Evolutionary conservation across 2,329 filamentous ascomycete species (phyloP).

Genomic region (Fusarium nematophilum): DNA sequence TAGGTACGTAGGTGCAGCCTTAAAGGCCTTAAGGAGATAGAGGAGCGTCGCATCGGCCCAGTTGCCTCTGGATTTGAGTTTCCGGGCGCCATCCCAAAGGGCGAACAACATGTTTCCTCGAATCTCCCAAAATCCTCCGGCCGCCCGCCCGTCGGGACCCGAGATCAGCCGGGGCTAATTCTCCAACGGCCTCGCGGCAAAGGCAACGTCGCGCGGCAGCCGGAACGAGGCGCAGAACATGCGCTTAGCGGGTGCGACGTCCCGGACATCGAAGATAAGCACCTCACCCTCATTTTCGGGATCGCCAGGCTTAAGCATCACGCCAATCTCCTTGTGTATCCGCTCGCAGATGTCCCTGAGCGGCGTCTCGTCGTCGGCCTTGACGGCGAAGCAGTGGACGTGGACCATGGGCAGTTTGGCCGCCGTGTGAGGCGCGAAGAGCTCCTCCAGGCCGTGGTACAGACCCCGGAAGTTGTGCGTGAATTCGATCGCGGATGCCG

Average conservation of each 20-base stretch:
- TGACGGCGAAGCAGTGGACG: slow-evolving; percentile 92
- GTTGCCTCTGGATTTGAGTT: slow-evolving; percentile 13
- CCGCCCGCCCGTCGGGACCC: slow-evolving; percentile 26
- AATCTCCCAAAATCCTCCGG: slow-evolving; percentile 19
- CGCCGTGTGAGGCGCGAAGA: slow-evolving; percentile 71
- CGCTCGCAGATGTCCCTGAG: slow-evolving; percentile 60
- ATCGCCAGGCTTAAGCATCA: slow-evolving; percentile 57
- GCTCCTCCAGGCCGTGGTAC: slow-evolving; percentile 75
- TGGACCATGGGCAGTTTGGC: slow-evolving; percentile 83
- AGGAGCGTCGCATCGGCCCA: slow-evolving; percentile 24
- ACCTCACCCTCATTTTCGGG: slow-evolving; percentile 61
- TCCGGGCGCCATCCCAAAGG: slow-evolving; percentile 14
- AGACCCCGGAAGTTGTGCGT: slow-evolving; percentile 75
- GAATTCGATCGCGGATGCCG: slow-evolving; percentile 88
- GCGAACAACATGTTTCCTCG: too few species aligned
- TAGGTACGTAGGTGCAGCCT: too few species aligned
- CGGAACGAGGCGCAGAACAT: slow-evolving; percentile 98
- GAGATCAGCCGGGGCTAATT: slow-evolving; percentile 25
- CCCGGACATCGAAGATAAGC: slow-evolving; percentile 77
- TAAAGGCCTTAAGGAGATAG: too few species aligned
- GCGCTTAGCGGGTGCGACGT: slow-evolving; percentile 92
- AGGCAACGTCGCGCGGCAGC: slow-evolving; percentile 84
- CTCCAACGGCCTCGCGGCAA: slow-evolving; percentile 59
- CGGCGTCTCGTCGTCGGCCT: slow-evolving; percentile 79
- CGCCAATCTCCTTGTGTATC: slow-evolving; percentile 55